These are phyloP conservation scores for Stenocarpella maydis DNA, from an alignment of 2,329 filamentous ascomycete genomes.

Conservation along the genomic window DNA sequence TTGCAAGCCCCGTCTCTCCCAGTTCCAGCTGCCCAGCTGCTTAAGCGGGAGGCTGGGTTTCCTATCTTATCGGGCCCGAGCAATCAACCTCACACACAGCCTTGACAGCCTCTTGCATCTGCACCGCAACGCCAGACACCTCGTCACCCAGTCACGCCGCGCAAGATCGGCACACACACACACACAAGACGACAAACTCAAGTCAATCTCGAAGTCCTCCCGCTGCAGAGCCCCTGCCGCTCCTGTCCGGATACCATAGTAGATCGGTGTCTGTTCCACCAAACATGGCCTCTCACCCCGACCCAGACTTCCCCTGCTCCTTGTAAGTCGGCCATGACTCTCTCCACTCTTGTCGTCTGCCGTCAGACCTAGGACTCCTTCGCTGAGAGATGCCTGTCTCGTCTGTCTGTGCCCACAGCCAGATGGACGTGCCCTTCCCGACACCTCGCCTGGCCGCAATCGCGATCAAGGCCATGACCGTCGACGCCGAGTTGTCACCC, in stretches of 20 bases:
- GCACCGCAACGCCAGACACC: too few relatives aligned
- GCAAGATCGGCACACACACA: not conserved
- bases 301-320: constrained; percentile 67
- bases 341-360: not conserved
- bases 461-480: constrained; percentile 77
- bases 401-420: constrained; percentile 54
- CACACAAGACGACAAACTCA: not conserved
- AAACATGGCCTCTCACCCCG: constrained; percentile 50
- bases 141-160: too few relatives aligned
- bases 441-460: constrained; percentile 78
- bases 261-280: constrained; percentile 15
- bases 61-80: constrained; percentile 21
- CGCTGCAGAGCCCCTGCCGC: not conserved
- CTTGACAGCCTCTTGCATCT: not conserved
- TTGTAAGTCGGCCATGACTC: constrained; percentile 57
- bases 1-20: too few relatives aligned
- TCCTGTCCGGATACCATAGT: not conserved
- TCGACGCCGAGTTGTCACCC: constrained; percentile 89
- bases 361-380: constrained; percentile 4
- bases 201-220: constrained; percentile 1
- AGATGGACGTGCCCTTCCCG: constrained; percentile 82
- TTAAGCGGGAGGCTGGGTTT: too few relatives aligned
- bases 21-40: not conserved
- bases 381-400: constrained; percentile 26
- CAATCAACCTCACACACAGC: not conserved